Percentiles rank a stretch among this genome's conserved stretches.
phyloP scores from a whole-genome alignment of 345 rosid genomes.

The Anacardium occidentale region DNA sequence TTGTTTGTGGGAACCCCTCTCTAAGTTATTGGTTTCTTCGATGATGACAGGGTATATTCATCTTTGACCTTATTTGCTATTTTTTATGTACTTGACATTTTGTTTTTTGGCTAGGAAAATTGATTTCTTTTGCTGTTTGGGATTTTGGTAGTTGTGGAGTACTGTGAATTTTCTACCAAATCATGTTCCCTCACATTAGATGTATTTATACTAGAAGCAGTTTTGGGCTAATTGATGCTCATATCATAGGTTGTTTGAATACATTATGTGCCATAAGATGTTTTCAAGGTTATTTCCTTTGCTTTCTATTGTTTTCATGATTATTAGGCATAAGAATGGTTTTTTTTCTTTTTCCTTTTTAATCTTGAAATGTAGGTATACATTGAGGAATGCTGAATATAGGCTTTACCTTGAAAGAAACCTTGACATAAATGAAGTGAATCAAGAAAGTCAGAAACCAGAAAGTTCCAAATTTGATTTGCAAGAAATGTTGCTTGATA shows the following conservation, averaged over 20 bases:
- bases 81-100: background rate
- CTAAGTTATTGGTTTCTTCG: slow-evolving; percentile 81
- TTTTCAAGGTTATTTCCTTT: background rate
- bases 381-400: slow-evolving; percentile 86
- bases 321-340: slow-evolving; percentile 1
- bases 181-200: background rate
- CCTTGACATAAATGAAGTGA: slow-evolving; percentile 53
- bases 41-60: slow-evolving; percentile 95
- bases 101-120: background rate
- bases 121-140: slow-evolving; percentile 3
- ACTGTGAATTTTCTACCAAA: background rate
- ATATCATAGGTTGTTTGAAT: slow-evolving; percentile 8
- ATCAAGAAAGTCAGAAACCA: slow-evolving; percentile 36
- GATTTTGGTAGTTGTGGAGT: slow-evolving; percentile 4
- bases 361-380: slow-evolving; percentile 54
- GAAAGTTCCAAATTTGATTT: slow-evolving; percentile 37
- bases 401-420: slow-evolving; percentile 88
- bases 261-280: background rate
- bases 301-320: background rate
- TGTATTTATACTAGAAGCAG: background rate
- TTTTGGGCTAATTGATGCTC: background rate
- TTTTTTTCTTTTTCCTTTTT: slow-evolving; percentile 18
- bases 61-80: slow-evolving; percentile 2
- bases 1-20: slow-evolving; percentile 91
- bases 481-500: slow-evolving; percentile 39